Evolutionary conservation across 2,329 filamentous ascomycete genomes (phyloP), one percentile per base, ranked within the genome.

Genomic region (Stachybotrys echinatus): DNA sequence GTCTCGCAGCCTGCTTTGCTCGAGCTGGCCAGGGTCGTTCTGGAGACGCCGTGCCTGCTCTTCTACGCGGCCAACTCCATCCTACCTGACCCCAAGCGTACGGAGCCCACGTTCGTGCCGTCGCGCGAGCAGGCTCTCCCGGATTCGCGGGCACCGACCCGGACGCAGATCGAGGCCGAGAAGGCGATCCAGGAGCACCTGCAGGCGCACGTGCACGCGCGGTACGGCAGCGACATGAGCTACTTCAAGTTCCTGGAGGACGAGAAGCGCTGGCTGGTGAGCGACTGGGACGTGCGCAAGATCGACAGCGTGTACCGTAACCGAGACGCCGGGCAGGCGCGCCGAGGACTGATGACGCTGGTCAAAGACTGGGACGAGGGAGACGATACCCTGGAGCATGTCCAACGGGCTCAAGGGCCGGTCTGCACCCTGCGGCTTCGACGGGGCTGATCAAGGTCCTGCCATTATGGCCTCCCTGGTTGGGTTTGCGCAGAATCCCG

Each of bases 221-320:
- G 53, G 17, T 69, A 68, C 48, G 67, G 66, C 40, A 50, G 58
- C 18, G 54, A 55, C 42, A 61, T 61, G 44, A 59, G 59, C 12
- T 70, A 68, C 49, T 39, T 38, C 5, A 50, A 52, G 6, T 71
- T 71, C 48, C 54, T 66, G 48, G 60, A 61, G 31, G 62, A 69
- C 42, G 68, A 72, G 53, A 65, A 63, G 44, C 63, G 71, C 23
- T 74, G 68, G 66, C 58, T 74, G 8, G 55, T 67, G 40, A 72
- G 62, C 50, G 67, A 74, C 54, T 63, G 60, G 6, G 70, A 71
- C 49, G 68, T 74, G 18, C 61, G 70, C 39, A 68, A 71, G 51
- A 72, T 73, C 45, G 70, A 74, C 53, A 72, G 68, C 17, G 70
- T 72, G 34, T 74, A 74, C 50, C 67, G 71, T 12, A 74, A 72